Evolutionary conservation across 2,329 filamentous ascomycete genomes (phyloP), one percentile per base, ranked within the genome.

Genomic region (Dactylellina haptotyla): DNA sequence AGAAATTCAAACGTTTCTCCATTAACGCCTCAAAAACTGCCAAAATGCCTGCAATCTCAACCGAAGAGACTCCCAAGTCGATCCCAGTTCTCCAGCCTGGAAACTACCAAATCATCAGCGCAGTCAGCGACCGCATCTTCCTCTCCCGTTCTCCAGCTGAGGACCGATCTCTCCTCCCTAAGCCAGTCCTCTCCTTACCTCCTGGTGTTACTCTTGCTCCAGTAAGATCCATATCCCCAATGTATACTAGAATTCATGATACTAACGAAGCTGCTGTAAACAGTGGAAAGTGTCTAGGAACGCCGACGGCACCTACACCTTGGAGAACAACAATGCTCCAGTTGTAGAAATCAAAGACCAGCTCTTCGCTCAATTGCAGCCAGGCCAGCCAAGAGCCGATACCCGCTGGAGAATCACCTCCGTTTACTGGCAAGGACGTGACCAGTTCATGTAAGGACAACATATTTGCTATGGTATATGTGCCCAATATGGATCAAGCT

Each of bases 91-190:
- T 69, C 56, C 48, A 69, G 46, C 54, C 18, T 23, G 64, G 64
- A 2, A 56, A 34, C 37, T 69, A 69, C 56, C 43, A 10, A 9
- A 56, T 69, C 48, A 62, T 37, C 56, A 69, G 54, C 37, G 56
- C 25, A 4, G 41, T 56, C 18, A 20, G 34, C 10, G 39, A 58
- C 23, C 56, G 56, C n/a, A 39, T 61, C 48, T 30, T 51, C 20
- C 28, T 69, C 48, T 61, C 64, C 18, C 39, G 56, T 12, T 32
- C 48, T 28, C 26, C 54, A 54, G 56, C 39, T 30, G 64, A 69
- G 56, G 64, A 69, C 39, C 46, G 56, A 62, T 69, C 64, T 32
- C 64, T 69, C 28, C 56, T 69, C 37, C 64, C 64, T 37, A 69
- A 69, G 64, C 23, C 54, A 41, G 48, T 69, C 32, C 56, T 69